A percentile compares a stretch with the other conserved stretches of the same genome.
phyloP scores from a whole-genome alignment of 108 stramenopile species.

The Mayamaea pseudoterrestris region DNA sequence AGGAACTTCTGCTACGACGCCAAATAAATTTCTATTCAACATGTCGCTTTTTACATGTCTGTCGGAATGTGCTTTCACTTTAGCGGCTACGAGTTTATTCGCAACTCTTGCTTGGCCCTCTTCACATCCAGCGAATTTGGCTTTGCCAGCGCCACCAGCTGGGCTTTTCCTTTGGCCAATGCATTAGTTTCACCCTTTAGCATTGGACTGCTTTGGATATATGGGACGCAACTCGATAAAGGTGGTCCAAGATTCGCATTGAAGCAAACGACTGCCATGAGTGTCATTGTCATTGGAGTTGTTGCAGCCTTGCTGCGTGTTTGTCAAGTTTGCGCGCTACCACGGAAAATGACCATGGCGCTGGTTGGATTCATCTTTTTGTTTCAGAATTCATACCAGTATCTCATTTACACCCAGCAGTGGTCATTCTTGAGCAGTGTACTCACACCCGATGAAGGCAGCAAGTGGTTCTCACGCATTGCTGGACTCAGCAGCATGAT shows the following conservation, averaged over 20 bases:
- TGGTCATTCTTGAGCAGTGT: constrained; percentile 73
- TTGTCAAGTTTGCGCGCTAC: background rate
- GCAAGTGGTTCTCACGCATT: constrained; percentile 56
- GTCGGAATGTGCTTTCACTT: constrained; percentile 65
- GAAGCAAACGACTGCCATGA: constrained; percentile 34
- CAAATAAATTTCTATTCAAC: no score
- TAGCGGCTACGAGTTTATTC: constrained; percentile 71
- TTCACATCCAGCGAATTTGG: constrained; percentile 66
- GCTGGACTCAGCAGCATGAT: constrained; percentile 59
- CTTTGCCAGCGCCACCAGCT: constrained; percentile 42
- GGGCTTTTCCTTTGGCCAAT: constrained; percentile 76
- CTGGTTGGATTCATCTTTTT: constrained; percentile 40
- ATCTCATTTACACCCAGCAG: constrained; percentile 69
- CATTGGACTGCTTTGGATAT: constrained; percentile 43
- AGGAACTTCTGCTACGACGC: no score
- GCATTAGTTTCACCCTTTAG: constrained; percentile 62
- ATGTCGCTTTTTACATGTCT: constrained; percentile 50
- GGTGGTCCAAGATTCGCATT: constrained; percentile 58
- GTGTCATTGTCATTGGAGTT: constrained; percentile 14
- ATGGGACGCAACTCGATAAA: constrained; percentile 37
- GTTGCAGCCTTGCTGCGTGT: constrained; percentile 9
- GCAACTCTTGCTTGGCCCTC: constrained; percentile 53
- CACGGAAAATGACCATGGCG: constrained; percentile 3
- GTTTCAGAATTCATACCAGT: constrained; percentile 80
- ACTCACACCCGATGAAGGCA: constrained; percentile 57